A percentile compares a stretch with the other conserved stretches of the same genome.
These are phyloP conservation scores for Actinomortierella ambigua DNA, from an alignment of 371 early-diverging fungal genomes.

Conservation along the genomic window DNA sequence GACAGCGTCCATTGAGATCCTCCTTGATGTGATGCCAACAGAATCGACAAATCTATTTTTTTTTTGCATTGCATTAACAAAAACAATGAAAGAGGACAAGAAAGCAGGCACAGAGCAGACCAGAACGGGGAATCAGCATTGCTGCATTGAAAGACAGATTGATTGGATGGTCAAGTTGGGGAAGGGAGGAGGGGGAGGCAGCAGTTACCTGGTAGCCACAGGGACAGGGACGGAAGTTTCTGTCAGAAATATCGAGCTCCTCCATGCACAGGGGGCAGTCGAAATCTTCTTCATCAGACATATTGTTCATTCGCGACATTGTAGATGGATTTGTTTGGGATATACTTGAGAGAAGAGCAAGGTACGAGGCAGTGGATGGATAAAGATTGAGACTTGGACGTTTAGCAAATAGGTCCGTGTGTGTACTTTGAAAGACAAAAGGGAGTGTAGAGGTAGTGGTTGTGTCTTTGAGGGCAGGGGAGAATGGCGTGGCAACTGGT, in stretches of 20 bases:
- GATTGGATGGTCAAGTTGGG: no score
- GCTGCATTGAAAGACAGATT: not conserved
- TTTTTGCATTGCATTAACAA: not conserved
- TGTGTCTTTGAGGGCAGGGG: no score
- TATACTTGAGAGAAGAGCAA: no score
- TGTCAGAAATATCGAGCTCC: conserved; percentile 93
- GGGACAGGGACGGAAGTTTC: conserved; percentile 94
- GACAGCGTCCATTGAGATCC: conserved; percentile 90
- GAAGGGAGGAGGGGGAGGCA: not conserved
- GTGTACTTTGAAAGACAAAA: no score
- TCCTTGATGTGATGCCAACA: conserved; percentile 98
- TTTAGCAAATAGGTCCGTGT: no score
- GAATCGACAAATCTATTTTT: conserved; percentile 94
- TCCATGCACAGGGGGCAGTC: conserved; percentile 98
- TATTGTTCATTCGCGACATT: conserved; percentile 4
- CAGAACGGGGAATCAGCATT: not conserved
- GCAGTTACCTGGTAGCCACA: conserved; percentile 93
- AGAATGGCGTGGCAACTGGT: no score
- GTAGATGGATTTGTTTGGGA: not conserved
- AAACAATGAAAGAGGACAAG: not conserved
- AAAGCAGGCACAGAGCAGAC: not conserved
- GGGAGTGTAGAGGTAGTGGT: no score
- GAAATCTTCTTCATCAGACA: conserved; percentile 83
- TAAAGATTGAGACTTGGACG: no score
- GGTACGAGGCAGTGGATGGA: no score